These are phyloP conservation scores for Ampelocalamus luodianensis DNA, from an alignment of 176 grass and related monocot genomes.

Conservation along the genomic window DNA sequence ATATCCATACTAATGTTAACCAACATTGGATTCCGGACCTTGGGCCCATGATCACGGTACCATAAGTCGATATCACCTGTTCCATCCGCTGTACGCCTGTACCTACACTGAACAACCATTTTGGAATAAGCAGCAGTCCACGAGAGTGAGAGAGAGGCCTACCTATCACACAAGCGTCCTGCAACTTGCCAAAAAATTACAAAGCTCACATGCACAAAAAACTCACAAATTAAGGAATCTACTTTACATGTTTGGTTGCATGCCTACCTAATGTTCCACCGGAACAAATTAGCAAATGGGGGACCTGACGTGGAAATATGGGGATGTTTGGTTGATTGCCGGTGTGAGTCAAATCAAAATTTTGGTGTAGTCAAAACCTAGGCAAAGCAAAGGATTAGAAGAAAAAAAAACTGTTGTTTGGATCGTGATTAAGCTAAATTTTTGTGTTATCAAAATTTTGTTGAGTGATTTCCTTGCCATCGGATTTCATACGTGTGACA, in stretches of 20 bases:
- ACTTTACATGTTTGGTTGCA: background rate
- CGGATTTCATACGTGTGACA: no score
- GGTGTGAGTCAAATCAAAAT: no score
- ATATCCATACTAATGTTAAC: no score
- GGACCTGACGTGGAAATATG: background rate
- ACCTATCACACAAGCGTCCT: background rate
- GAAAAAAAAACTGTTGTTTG: no score
- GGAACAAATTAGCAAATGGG: background rate
- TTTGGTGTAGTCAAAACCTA: no score
- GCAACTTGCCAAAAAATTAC: background rate
- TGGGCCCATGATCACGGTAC: background rate
- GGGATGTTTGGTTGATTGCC: no score
- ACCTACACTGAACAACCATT: slow-evolving; percentile 4
- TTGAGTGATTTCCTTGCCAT: no score
- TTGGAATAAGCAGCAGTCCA: background rate
- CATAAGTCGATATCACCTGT: slow-evolving; percentile 29
- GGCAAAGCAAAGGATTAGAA: no score
- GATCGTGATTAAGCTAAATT: no score
- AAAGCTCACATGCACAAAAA: background rate
- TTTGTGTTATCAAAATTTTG: no score
- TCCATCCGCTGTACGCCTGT: slow-evolving; percentile 18
- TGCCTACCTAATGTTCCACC: background rate
- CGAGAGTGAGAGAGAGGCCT: background rate
- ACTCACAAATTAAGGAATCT: background rate
- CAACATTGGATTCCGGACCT: no score